phyloP scores from a whole-genome alignment of 805 yeast species.

The Spathaspora boniae region DNA sequence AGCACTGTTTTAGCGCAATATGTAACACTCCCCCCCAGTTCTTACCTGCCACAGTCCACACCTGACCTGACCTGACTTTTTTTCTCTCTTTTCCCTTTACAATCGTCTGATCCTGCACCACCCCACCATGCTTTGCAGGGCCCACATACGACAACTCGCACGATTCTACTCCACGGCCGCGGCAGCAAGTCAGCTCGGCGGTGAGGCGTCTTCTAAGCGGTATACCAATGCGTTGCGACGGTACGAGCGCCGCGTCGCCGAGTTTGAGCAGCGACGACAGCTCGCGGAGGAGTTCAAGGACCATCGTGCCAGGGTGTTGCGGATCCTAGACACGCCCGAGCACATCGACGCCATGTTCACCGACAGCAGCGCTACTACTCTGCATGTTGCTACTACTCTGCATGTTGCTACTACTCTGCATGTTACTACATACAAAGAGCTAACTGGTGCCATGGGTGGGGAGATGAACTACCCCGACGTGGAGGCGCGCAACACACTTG shows the following conservation, averaged over 20 bases:
- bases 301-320: conserved; percentile 6
- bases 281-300: conserved; percentile 3
- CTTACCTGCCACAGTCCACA: too few species aligned
- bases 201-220: too few species aligned
- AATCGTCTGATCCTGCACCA: too few species aligned
- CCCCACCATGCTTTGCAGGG: too few species aligned
- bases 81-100: too few species aligned
- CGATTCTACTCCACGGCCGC: too few species aligned
- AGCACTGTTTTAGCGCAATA: too few species aligned
- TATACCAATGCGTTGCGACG: not conserved
- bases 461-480: conserved; percentile 12
- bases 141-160: too few species aligned
- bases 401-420: not conserved
- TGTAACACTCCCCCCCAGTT: too few species aligned
- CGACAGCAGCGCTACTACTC: not conserved
- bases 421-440: conserved; percentile 4
- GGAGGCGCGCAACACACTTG: conserved; percentile 20
- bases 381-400: not conserved
- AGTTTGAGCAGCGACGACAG: conserved; percentile 5
- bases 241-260: conserved; percentile 2
- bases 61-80: too few species aligned
- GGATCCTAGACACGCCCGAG: conserved; percentile 2
- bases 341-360: conserved; percentile 1
- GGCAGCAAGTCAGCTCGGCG: too few species aligned
- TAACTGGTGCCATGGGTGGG: conserved; percentile 1